phyloP scores from a whole-genome alignment of 139 green algal species.

The Chlamydomonas urium region DNA sequence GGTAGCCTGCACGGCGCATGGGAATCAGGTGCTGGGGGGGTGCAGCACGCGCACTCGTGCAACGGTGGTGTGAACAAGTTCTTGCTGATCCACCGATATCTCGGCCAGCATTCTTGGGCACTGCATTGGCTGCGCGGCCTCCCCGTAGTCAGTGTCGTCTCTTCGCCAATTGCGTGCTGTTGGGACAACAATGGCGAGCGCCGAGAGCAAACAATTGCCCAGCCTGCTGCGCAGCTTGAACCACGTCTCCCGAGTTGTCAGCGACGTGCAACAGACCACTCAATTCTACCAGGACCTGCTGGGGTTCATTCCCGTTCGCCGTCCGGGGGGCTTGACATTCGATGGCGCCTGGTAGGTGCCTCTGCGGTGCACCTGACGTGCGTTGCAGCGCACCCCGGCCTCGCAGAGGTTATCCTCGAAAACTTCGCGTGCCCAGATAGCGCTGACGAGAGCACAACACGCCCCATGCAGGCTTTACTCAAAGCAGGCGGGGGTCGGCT shows the following conservation, averaged over 20 bases:
- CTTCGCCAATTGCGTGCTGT: no score
- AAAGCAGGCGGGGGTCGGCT: conserved; percentile 43
- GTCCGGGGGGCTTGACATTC: conserved; percentile 61
- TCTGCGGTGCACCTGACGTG: neutral
- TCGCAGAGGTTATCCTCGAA: neutral
- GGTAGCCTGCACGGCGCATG: no score
- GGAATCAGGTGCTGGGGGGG: no score
- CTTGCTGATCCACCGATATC: no score
- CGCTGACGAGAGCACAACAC: neutral
- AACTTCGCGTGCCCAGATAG: neutral
- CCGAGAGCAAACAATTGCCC: no score
- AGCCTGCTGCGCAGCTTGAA: no score
- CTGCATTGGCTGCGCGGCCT: no score
- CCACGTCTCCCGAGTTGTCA: conserved; percentile 5
- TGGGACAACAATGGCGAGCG: no score
- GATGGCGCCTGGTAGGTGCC: conserved; percentile 61
- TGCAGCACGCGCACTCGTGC: no score
- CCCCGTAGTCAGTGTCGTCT: no score
- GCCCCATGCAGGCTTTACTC: conserved; percentile 47
- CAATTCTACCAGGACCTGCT: conserved; percentile 64
- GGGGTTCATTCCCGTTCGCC: conserved; percentile 57
- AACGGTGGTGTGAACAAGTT: no score
- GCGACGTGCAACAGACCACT: conserved; percentile 34
- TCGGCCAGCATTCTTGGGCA: no score
- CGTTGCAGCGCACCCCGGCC: neutral